phyloP scores from a whole-genome alignment of 2,329 filamentous ascomycete species.

The Rutstroemia sp. region DNA sequence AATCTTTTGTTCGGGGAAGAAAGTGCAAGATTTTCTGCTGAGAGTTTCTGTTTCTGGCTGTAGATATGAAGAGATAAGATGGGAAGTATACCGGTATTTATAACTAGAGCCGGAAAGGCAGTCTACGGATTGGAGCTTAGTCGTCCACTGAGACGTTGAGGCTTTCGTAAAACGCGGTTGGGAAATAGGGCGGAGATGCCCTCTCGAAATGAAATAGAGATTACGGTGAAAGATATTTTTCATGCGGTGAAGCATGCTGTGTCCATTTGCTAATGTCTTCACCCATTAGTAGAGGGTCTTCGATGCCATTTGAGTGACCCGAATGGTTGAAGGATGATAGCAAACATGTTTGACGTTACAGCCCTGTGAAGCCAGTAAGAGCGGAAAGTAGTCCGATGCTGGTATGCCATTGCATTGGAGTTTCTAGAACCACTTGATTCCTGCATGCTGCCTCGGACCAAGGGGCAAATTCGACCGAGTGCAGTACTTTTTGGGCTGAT shows the following conservation, averaged over 20 bases:
- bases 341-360: neutral
- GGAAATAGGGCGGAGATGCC: neutral
- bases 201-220: neutral
- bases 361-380: neutral
- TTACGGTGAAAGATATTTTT: neutral
- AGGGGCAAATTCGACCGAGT: neutral
- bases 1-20: neutral
- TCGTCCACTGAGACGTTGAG: neutral
- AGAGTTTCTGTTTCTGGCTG: neutral
- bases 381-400: neutral
- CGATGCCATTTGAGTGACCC: neutral
- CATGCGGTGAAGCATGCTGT: neutral
- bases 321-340: neutral
- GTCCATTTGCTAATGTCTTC: neutral
- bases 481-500: neutral
- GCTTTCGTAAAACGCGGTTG: constrained; percentile 1
- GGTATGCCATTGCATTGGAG: neutral
- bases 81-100: neutral
- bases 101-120: neutral
- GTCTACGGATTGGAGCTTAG: neutral
- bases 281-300: neutral
- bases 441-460: neutral
- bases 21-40: neutral
- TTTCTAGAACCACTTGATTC: neutral
- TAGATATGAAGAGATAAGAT: neutral